Evolutionary conservation across 176 grass and related monocot genomes (phyloP).

Genomic region (Eragrostis nindensis): DNA sequence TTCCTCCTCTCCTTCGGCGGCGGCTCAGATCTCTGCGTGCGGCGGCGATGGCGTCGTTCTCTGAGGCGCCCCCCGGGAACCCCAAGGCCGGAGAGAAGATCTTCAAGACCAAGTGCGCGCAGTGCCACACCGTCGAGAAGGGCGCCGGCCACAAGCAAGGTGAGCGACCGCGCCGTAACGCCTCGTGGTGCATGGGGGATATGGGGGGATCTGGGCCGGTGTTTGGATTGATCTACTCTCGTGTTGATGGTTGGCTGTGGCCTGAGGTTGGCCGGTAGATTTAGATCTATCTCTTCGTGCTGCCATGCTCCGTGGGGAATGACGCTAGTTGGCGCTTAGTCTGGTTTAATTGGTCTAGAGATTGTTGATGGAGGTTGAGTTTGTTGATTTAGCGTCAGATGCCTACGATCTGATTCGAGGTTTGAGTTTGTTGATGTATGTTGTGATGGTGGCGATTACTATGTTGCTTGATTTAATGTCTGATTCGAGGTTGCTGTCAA

Average conservation of each 20-base stretch:
- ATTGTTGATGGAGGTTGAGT: not conserved
- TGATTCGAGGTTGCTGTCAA: not conserved
- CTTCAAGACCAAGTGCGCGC: constrained; percentile 93
- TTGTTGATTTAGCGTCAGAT: not conserved
- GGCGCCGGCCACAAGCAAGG: constrained; percentile 91
- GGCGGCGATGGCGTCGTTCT: constrained; percentile 70
- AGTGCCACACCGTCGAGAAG: constrained; percentile 86
- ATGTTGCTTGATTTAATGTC: not conserved
- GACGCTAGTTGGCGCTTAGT: not conserved
- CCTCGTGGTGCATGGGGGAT: not conserved
- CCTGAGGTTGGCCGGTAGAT: not conserved
- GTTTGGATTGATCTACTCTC: not conserved
- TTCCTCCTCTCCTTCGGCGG: not conserved
- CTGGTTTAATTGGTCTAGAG: constrained; percentile 20
- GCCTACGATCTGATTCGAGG: not conserved
- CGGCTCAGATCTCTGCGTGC: constrained; percentile 17
- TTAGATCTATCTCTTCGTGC: not conserved
- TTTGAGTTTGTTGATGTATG: no score
- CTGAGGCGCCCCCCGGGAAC: constrained; percentile 70
- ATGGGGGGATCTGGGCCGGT: not conserved
- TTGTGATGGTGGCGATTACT: not conserved
- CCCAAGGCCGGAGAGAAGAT: constrained; percentile 72
- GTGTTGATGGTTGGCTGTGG: not conserved
- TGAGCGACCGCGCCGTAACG: not conserved
- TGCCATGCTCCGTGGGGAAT: not conserved